Evolutionary conservation across 208 protist species (phyloP).

Genomic region (Wallacemonas sp.): DNA sequence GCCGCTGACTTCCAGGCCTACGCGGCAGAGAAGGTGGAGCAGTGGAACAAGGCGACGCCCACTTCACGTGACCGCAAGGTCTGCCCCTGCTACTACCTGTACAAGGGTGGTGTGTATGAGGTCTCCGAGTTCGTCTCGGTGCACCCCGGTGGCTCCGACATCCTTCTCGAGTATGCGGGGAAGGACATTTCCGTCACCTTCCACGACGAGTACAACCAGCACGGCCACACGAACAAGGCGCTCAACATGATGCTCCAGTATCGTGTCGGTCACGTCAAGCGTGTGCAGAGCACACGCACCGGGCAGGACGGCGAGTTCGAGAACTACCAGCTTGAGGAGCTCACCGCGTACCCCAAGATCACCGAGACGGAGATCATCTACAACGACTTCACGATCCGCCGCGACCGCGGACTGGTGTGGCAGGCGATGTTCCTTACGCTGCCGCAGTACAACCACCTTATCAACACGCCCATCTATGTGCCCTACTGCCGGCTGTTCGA

Average conservation of each 20-base stretch:
- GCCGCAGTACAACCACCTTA: conserved; percentile 44
- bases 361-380: conserved; percentile 41
- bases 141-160: conserved; percentile 68
- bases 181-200: conserved; percentile 41
- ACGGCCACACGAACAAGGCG: conserved; percentile 36
- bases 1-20: conserved; percentile 31
- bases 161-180: conserved; percentile 48
- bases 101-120: conserved; percentile 73
- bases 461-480: conserved; percentile 38
- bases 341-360: conserved; percentile 50
- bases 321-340: conserved; percentile 31
- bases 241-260: conserved; percentile 58
- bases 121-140: conserved; percentile 65
- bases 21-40: conserved; percentile 1
- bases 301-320: conserved; percentile 12
- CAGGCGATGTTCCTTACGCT: conserved; percentile 40
- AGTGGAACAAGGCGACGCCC: conserved; percentile 11
- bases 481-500: conserved; percentile 51
- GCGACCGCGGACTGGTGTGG: conserved; percentile 39
- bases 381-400: conserved; percentile 44
- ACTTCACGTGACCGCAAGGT: conserved; percentile 2
- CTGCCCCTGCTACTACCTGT: conserved; percentile 35
- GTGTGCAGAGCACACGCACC: not conserved
- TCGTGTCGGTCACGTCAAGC: conserved; percentile 27
- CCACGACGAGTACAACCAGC: conserved; percentile 51